These are phyloP conservation scores for Candida qinlingensis DNA, from an alignment of 805 yeast genomes.

Conservation along the genomic window DNA sequence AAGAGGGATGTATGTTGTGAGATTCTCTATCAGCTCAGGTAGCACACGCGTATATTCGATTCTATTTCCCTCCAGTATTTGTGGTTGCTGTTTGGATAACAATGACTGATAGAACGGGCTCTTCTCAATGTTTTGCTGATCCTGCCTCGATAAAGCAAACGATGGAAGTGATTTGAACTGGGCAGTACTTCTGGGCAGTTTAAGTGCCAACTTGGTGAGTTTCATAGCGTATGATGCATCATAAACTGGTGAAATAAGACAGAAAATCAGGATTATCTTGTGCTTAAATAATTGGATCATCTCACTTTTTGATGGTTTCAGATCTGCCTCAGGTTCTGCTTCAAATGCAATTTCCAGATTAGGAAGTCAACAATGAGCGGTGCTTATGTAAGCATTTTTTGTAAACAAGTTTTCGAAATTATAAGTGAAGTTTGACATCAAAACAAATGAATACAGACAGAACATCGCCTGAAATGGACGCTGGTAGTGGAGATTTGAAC, in stretches of 20 bases:
- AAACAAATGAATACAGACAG: conserved; percentile 1
- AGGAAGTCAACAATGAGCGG: conserved; percentile 1
- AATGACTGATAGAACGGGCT: neutral
- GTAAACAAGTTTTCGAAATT: neutral
- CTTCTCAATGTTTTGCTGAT: neutral
- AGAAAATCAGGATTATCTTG: too few relatives aligned
- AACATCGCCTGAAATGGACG: neutral
- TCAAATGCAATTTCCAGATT: neutral
- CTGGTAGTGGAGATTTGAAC: neutral
- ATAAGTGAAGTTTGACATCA: neutral
- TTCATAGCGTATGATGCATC: neutral
- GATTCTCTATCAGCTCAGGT: neutral
- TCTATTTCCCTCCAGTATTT: too few relatives aligned
- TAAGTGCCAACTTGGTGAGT: conserved; percentile 2
- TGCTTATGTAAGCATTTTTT: neutral
- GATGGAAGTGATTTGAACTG: neutral
- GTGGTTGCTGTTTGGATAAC: neutral
- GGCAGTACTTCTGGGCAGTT: neutral
- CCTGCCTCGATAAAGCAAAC: neutral
- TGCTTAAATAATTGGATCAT: too few relatives aligned
- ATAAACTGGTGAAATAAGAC: neutral
- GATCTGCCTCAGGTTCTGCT: neutral
- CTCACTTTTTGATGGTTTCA: neutral
- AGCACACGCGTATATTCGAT: neutral
- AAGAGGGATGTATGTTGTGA: neutral